Percentiles rank a stretch among this genome's conserved stretches.
Conservation (phyloP, 2,329 filamentous ascomycete genomes). For the Sarocladium kiliense region DNA sequence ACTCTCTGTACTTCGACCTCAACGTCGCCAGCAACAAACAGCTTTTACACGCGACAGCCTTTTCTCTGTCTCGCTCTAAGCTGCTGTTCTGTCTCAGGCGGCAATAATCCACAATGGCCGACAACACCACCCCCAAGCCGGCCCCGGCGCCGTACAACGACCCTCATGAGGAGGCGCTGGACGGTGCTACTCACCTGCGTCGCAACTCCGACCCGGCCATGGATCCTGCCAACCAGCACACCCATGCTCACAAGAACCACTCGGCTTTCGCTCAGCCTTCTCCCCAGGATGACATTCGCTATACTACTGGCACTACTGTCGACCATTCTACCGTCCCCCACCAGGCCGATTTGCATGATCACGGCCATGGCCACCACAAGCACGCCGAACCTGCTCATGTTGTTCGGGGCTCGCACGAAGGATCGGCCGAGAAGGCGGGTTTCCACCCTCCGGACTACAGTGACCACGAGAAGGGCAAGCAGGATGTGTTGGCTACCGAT, state of each 20-base stretch:
- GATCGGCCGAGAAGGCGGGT: slow-evolving; percentile 19
- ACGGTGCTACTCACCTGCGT: slow-evolving; percentile 12
- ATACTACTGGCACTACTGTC: slow-evolving; percentile 36
- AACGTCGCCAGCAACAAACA: background rate
- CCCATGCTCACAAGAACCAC: slow-evolving; percentile 38
- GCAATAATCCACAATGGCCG: slow-evolving; percentile 10
- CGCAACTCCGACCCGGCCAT: slow-evolving; percentile 27
- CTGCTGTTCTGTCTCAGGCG: background rate
- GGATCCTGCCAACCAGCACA: slow-evolving; percentile 35
- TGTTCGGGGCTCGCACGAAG: slow-evolving; percentile 25
- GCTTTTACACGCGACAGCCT: background rate
- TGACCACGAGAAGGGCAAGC: slow-evolving; percentile 33
- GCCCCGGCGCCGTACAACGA: slow-evolving; percentile 3
- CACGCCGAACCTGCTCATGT: slow-evolving; percentile 19
- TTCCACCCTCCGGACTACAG: slow-evolving; percentile 29
- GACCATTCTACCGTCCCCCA: slow-evolving; percentile 29
- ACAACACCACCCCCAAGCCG: slow-evolving; percentile 4
- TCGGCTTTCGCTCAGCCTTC: slow-evolving; percentile 27
- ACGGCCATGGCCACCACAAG: slow-evolving; percentile 2
- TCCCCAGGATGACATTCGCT: slow-evolving; percentile 39
- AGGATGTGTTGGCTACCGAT: slow-evolving; percentile 22
- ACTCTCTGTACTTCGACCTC: background rate
- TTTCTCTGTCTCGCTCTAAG: background rate
- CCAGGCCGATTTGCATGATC: slow-evolving; percentile 24
- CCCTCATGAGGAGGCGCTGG: background rate